Conservation (phyloP, 73 alveolate genomes). For the Paramecium primaurelia region DNA sequence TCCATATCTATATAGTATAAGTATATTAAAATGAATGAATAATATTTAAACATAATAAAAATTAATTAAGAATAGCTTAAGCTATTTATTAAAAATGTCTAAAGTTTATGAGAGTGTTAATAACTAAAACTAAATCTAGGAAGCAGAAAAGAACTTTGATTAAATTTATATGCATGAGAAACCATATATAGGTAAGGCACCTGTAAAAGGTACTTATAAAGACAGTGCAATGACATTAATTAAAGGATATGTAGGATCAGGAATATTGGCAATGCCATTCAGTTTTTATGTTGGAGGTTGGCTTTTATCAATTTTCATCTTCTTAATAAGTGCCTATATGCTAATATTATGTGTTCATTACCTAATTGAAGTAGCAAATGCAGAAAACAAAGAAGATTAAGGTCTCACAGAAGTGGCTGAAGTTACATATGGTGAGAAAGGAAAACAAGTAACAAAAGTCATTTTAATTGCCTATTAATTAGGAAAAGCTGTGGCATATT, state of each 20-base stretch:
- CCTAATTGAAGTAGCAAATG: constrained; percentile 34
- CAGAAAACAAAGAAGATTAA: constrained; percentile 38
- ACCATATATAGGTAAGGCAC: not conserved
- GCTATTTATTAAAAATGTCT: not conserved
- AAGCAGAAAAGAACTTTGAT: not conserved
- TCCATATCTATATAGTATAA: not conserved
- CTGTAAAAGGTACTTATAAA: not conserved
- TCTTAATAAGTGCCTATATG: not conserved
- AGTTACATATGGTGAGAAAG: constrained; percentile 44
- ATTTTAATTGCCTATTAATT: constrained; percentile 34
- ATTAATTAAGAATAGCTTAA: not conserved
- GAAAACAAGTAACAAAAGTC: constrained; percentile 11
- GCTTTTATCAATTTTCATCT: not conserved
- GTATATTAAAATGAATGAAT: not conserved
- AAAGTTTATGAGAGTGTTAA: not conserved
- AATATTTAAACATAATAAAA: not conserved
- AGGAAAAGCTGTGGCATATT: constrained; percentile 24
- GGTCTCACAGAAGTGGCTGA: constrained; percentile 28
- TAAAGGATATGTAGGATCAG: constrained; percentile 59
- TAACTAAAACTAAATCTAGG: not conserved
- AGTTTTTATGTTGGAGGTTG: constrained; percentile 42
- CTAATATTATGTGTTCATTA: not conserved
- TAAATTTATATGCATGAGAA: not conserved
- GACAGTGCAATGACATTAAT: not conserved
- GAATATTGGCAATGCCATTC: constrained; percentile 55